These are phyloP conservation scores for Balamuthia mandrillaris DNA, from an alignment of 208 protist species.

Conservation along the genomic window DNA sequence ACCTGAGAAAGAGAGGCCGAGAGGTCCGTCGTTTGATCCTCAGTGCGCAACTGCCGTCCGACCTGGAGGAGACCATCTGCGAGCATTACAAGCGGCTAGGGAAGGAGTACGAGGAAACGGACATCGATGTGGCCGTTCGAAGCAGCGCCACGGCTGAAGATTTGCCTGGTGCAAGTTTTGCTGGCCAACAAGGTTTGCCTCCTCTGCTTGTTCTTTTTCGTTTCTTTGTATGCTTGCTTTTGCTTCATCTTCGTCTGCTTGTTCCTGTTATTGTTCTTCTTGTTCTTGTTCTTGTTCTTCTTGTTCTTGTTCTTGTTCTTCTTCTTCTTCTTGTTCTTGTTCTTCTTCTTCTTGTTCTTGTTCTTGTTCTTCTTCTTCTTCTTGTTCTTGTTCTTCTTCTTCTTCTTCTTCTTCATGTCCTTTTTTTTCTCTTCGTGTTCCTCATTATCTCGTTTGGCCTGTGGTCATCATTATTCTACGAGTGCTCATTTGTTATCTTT, in stretches of 20 bases:
- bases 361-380: no score
- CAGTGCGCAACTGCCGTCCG: background rate
- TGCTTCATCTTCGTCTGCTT: no score
- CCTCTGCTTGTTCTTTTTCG: background rate
- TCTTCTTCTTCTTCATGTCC: no score
- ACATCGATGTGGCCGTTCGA: conserved; percentile 50
- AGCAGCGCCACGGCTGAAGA: conserved; percentile 63
- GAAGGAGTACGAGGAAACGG: background rate
- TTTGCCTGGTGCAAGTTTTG: conserved; percentile 52
- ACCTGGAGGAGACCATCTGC: background rate
- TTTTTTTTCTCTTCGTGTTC: no score
- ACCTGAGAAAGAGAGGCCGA: background rate
- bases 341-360: no score
- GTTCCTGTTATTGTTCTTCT: no score
- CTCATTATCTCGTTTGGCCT: background rate
- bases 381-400: no score
- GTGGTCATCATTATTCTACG: background rate
- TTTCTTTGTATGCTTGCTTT: no score
- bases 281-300: no score
- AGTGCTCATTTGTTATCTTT: background rate
- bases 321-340: no score
- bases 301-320: no score
- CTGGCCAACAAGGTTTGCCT: conserved; percentile 43
- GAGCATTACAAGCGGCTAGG: background rate
- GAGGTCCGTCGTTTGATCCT: background rate